Evolutionary conservation across 108 stramenopile genomes (phyloP).

Genomic region (Asterionellopsis glacialis): DNA sequence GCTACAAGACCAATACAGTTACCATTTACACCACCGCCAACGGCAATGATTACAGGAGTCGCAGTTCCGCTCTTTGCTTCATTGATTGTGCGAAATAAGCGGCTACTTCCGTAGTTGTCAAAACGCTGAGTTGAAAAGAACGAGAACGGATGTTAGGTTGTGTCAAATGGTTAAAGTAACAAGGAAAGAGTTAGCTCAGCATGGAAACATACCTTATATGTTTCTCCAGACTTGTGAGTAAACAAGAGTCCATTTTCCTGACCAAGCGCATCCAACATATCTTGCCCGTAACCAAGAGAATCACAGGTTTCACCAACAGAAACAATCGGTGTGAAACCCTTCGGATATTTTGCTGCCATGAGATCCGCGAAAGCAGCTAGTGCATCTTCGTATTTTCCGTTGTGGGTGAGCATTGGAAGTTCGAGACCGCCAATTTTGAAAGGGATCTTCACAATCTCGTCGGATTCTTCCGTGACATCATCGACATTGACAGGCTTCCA

Average conservation of each 20-base stretch:
- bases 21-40: constrained; percentile 22
- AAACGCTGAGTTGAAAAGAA: background rate
- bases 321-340: constrained; percentile 20
- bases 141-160: background rate
- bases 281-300: constrained; percentile 19
- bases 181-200: background rate
- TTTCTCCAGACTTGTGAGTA: constrained; percentile 20
- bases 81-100: constrained; percentile 11
- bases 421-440: constrained; percentile 18
- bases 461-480: constrained; percentile 3
- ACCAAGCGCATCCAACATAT: constrained; percentile 18
- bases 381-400: constrained; percentile 11
- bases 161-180: no score
- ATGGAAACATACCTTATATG: constrained; percentile 14
- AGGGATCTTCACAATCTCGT: constrained; percentile 4
- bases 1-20: constrained; percentile 23
- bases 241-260: constrained; percentile 16
- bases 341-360: constrained; percentile 6
- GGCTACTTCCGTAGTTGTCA: constrained; percentile 18
- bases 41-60: constrained; percentile 17
- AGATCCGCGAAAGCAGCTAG: constrained; percentile 10
- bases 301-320: constrained; percentile 18
- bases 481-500: constrained; percentile 7
- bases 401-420: constrained; percentile 24
- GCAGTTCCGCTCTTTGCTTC: constrained; percentile 4